Base-by-base conservation (phyloP, 2,329 filamentous ascomycete genomes). In the Aspergillus floridensis region DNA sequence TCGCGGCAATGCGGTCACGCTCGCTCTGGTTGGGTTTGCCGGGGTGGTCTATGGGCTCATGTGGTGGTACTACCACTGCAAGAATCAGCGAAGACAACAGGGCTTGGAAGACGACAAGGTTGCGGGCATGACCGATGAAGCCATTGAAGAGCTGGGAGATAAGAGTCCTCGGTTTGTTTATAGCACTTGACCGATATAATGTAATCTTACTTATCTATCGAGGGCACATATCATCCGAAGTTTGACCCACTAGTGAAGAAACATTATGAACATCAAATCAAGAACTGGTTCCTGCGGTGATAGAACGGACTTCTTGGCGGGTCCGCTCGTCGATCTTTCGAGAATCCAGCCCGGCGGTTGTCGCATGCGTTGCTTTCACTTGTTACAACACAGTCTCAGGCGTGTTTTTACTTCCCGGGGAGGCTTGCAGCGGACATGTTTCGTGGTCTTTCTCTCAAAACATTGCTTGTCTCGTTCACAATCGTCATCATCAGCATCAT, bases 1-100 rank as follows among this genome's bases (percentile, higher is more conserved):
- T 41, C 79, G 79, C 35, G 87, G 87, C 5, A 86, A 89, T 66
- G 85, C 84, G 1, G 79, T 87, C 10, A 86, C 84, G 3, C 74
- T 88, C 49, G 77, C 80, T 26, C 77, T 88, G 73, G 84, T 87
- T 0, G 83, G 76, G 2, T 76, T 87, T 65, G 79, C 84, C 1
- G 80, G 79, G 0, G 52, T 80, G 29, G 73, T 86, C 4, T 88
- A 84, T 65, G 79, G 72, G 3, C 73, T 82, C 29, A 77, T 88
- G 75, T 86, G 81, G 81, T 74, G 79, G 61, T 84, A 79, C 74
- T 84, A 82, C 64, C 66, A 70, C 38, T 64, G 73, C 14, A 72
- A 79, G 67, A 88, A 88, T 60, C 75, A 72, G 63, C 72, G 68
- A 44, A 69, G 74, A 59, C 71, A 63, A 4, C 64, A 66, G 24